Evolutionary conservation across 108 stramenopile genomes (phyloP), one percentile per base, ranked within the genome.

Genomic region (Parietichytrium sp.): DNA sequence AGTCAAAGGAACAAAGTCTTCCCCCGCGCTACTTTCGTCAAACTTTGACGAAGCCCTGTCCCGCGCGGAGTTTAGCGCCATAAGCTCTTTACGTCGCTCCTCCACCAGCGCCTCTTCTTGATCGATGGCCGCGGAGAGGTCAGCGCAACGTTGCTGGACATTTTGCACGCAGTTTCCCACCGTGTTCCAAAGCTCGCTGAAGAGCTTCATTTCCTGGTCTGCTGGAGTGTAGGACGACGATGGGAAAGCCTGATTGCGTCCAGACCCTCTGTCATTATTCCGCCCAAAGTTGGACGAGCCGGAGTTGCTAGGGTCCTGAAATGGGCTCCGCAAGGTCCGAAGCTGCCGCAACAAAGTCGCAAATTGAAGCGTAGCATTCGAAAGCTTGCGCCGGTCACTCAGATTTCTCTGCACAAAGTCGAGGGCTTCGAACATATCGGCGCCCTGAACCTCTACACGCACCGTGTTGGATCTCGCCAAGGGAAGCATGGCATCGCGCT

Each of bases 351-450:
- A 45, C 38, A 72, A 42, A n/a, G 61, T 72, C 6, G 61, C 61
- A 1, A 72, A 72, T 20, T 72, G 61, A 33, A 72, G 36, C 42
- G 61, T 72, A 6, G 61, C 61, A 72, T 72, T 72, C 10, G 61
- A 72, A 8, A 72, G 61, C 61, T 72, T 72, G 33, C 42, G 33
- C 38, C 61, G 61, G 42, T 72, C 61, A 13, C 6, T 18, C 10
- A 72, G 61, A 25, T 72, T 72, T 25, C 45, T 72, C 13, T 42
- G 61, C 42, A 72, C 61, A 72, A 72, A 72, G 61, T 72, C 61
- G 2, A 72, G 61, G 6, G 61, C 61, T n/a, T 72, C 61, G 45
- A 72, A 72, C 61, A 72, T 72, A 42, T 72, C 61, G 10, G 61
- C 61, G 61, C 61, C 61, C 42, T 72, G 61, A 12, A 72, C 61